phyloP scores from a whole-genome alignment of 2,329 filamentous ascomycete species.

The Fusarium sp. region DNA sequence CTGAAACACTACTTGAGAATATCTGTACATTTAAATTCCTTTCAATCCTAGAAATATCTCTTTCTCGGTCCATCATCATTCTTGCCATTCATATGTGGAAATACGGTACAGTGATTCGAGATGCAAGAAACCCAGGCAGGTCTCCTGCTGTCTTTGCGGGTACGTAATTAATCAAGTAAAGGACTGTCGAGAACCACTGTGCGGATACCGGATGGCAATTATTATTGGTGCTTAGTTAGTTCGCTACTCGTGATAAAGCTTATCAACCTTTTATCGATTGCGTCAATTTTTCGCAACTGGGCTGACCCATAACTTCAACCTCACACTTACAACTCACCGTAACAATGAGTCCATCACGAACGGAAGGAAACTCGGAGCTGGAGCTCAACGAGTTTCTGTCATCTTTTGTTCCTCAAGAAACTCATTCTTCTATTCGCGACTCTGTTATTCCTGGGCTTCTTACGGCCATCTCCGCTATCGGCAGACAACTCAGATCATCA shows the following conservation, averaged over 20 bases:
- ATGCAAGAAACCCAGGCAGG: not conserved
- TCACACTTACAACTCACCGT: not conserved
- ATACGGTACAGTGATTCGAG: not conserved
- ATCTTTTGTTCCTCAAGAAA: slow-evolving; percentile 36
- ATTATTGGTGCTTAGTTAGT: not conserved
- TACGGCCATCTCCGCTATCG: slow-evolving; percentile 57
- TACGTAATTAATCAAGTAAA: not conserved
- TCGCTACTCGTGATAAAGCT: not conserved
- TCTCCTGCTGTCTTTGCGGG: not conserved
- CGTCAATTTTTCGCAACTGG: slow-evolving; percentile 28
- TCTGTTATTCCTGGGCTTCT: slow-evolving; percentile 64
- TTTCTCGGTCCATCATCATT: not conserved
- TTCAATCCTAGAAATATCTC: not conserved
- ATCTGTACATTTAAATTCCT: not conserved
- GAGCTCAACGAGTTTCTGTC: slow-evolving; percentile 21
- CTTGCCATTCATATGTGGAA: not conserved
- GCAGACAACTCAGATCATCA: slow-evolving; percentile 55
- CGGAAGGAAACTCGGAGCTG: not conserved
- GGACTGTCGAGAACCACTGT: not conserved
- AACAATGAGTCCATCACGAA: slow-evolving; percentile 25
- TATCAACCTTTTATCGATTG: slow-evolving; percentile 10
- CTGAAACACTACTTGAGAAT: not conserved
- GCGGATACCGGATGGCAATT: not conserved
- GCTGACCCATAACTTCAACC: not conserved
- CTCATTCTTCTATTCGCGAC: slow-evolving; percentile 50